Evolutionary conservation across 257 asterid genomes (phyloP).

Genomic region (Petunia secreta): DNA sequence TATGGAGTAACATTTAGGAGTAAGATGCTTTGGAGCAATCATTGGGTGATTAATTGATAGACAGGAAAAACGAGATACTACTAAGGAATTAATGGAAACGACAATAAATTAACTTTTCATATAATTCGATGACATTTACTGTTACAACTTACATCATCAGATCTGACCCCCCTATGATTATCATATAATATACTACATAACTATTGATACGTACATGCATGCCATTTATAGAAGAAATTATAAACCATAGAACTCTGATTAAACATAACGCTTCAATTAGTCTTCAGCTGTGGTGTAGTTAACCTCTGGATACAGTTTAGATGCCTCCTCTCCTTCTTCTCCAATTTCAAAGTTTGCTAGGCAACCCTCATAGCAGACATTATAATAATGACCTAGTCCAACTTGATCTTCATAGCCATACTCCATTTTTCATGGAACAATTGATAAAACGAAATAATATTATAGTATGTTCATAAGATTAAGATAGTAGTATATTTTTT

Average conservation of each 20-base stretch:
- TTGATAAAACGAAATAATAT: neutral
- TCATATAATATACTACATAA: neutral
- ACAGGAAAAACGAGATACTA: too few relatives aligned
- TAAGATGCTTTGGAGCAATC: too few relatives aligned
- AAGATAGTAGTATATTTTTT: neutral
- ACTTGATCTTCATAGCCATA: slow-evolving; percentile 16
- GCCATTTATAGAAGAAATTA: neutral
- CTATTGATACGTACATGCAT: neutral
- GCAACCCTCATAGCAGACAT: slow-evolving; percentile 7
- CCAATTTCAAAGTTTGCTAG: slow-evolving; percentile 17
- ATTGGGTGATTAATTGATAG: too few relatives aligned
- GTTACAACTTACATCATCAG: neutral
- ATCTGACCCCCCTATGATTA: too few relatives aligned
- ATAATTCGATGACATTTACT: neutral
- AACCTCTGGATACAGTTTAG: slow-evolving; percentile 37
- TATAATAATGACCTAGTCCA: slow-evolving; percentile 14
- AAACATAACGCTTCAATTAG: slow-evolving; percentile 34
- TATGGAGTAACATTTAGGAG: too few relatives aligned
- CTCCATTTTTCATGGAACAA: neutral
- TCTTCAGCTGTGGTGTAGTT: slow-evolving; percentile 34
- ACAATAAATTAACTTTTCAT: too few relatives aligned
- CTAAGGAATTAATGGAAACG: too few relatives aligned
- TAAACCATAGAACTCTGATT: neutral
- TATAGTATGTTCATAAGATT: neutral
- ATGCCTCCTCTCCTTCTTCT: slow-evolving; percentile 29